These are phyloP conservation scores for Fusarium coffeatum DNA, from an alignment of 2,329 filamentous ascomycete genomes.

Conservation along the genomic window DNA sequence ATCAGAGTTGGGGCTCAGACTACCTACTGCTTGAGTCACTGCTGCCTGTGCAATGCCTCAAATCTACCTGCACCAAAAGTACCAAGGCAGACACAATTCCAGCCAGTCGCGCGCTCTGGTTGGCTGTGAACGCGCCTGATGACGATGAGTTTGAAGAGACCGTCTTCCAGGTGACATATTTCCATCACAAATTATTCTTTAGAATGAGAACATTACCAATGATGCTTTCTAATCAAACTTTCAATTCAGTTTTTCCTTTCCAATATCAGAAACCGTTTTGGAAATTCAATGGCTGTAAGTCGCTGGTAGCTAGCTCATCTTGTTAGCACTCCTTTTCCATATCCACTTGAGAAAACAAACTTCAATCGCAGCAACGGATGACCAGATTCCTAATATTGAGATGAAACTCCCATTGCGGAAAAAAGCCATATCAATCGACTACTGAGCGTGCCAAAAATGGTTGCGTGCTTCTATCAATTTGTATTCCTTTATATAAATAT, in stretches of 20 bases:
- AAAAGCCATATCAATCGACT: background rate
- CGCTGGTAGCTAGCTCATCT: background rate
- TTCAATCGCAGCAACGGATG: background rate
- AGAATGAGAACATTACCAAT: background rate
- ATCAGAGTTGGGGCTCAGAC: constrained; percentile 37
- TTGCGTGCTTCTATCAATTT: background rate
- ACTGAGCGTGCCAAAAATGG: background rate
- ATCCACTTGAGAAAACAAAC: background rate
- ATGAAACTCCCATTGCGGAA: background rate
- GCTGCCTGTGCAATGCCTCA: constrained; percentile 47
- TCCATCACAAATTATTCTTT: background rate
- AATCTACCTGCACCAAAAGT: constrained; percentile 45
- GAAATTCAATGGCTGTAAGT: background rate
- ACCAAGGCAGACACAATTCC: constrained; percentile 43
- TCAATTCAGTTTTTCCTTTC: background rate
- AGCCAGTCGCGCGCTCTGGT: constrained; percentile 33
- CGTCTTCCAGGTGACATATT: background rate
- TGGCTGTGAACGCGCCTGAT: constrained; percentile 13
- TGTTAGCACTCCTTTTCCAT: background rate
- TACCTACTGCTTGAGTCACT: constrained; percentile 46
- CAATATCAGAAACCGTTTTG: background rate
- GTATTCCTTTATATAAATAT: background rate
- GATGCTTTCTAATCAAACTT: background rate
- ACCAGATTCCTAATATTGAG: background rate
- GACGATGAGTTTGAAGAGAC: background rate